Evolutionary conservation across 768 basidiomycete species (phyloP), one percentile per base, ranked within the genome.

Genomic region (Chlorophyllum brunneum): DNA sequence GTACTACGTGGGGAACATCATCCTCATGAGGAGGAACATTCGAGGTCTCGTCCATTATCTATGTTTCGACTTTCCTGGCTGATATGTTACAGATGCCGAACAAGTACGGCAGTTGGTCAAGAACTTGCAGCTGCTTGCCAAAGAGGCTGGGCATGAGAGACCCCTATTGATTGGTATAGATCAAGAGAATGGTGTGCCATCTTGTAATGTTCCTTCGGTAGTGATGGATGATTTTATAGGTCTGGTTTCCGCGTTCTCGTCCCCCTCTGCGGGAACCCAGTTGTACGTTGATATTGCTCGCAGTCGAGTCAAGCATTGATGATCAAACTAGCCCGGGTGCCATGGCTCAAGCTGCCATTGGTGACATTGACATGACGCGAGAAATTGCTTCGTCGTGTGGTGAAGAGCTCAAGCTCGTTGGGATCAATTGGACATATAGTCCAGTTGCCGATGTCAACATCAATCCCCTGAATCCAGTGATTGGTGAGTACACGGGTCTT

Each of bases 381-480:
- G 65, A 77, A 11, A 71, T 83, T 5, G 61, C 73, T 18, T 61
- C 50, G 23, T 82, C 78, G 0, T 77, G 77, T 3, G 85, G 74
- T 2, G 65, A 59, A 15, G 86, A 88, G 62, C 67, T 88, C 49
- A 76, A 73, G 50, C 64, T 77, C 33, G 80, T 72, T 1, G 86
- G 86, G 0, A 80, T 88, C 53, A 85, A 85, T 59, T 88, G 86
- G 86, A 78, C 71, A 6, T 87, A 78, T 56, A 81, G 82, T 58
- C 86, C 86, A 0, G 83, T 87, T 5, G 84, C 79, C 8, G 85
- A 88, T 59, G 78, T 88, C 41, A 88, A 88, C 60, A 81, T 77
- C n/a, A 81, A 88, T 61, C 71, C 75, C 11, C 67, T 73, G 37
- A 87, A 88, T 60, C 85, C 86, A 8, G 83, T 87, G 23, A 88